These are phyloP conservation scores for Pseudogymnoascus sp. DNA, from an alignment of 2,329 filamentous ascomycete genomes.

Conservation along the genomic window DNA sequence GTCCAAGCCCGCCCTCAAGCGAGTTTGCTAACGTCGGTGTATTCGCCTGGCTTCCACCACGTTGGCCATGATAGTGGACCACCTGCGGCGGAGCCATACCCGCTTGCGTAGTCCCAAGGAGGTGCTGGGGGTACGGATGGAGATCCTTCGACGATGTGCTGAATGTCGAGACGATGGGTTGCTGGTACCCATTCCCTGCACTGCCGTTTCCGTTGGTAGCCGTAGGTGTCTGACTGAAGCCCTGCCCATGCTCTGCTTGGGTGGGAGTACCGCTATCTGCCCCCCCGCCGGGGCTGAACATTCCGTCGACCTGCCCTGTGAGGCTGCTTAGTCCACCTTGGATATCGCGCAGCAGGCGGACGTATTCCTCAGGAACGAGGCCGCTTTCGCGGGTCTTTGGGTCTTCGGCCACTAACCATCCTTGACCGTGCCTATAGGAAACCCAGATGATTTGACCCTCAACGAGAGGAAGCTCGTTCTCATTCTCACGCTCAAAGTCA, in stretches of 20 bases:
- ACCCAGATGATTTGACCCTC: constrained; percentile 97
- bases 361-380: constrained; percentile 93
- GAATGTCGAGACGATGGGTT: constrained; percentile 62
- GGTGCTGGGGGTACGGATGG: constrained; percentile 60
- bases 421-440: constrained; percentile 90
- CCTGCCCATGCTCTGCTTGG: constrained; percentile 49
- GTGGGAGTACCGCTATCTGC: constrained; percentile 56
- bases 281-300: constrained; percentile 45
- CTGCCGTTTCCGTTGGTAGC: constrained; percentile 45
- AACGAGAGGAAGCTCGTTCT: constrained; percentile 86
- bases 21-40: constrained; percentile 46
- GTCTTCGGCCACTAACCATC: constrained; percentile 95
- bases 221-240: constrained; percentile 43
- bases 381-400: constrained; percentile 91
- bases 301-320: constrained; percentile 52
- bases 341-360: constrained; percentile 84
- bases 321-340: constrained; percentile 79
- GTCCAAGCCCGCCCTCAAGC: background rate
- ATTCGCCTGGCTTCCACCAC: constrained; percentile 61
- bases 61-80: constrained; percentile 60
- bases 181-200: constrained; percentile 55
- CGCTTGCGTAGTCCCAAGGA: constrained; percentile 51
- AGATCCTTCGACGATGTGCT: constrained; percentile 66
- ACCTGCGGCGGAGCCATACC: constrained; percentile 60
- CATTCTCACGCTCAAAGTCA: constrained; percentile 90